phyloP scores from a whole-genome alignment of 768 basidiomycete genomes.

The Termitomyces sp. region DNA sequence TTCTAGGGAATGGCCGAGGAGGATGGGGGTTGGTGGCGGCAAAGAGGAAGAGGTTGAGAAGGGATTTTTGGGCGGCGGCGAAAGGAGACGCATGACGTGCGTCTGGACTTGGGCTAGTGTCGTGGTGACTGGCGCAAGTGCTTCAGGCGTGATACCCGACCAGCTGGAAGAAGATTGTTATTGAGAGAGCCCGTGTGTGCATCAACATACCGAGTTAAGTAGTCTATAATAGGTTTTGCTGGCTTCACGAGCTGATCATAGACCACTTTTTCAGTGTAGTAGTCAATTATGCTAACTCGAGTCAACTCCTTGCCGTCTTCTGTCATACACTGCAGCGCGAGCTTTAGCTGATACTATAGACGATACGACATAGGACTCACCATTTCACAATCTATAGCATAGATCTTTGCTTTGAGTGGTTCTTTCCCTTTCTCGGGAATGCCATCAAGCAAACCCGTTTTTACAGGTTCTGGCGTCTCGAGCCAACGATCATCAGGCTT shows the following conservation, averaged over 20 bases:
- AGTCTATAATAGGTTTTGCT: slow-evolving; percentile 77
- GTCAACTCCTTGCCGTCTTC: slow-evolving; percentile 89
- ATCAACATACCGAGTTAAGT: slow-evolving; percentile 73
- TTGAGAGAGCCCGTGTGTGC: not conserved
- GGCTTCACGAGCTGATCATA: slow-evolving; percentile 93
- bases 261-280: slow-evolving; percentile 59
- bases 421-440: slow-evolving; percentile 21
- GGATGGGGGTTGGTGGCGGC: slow-evolving; percentile 59
- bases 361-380: slow-evolving; percentile 34
- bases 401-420: slow-evolving; percentile 45
- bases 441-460: slow-evolving; percentile 22
- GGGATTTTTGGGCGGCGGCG: slow-evolving; percentile 41
- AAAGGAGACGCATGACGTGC: slow-evolving; percentile 59
- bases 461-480: slow-evolving; percentile 60
- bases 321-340: slow-evolving; percentile 64
- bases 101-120: slow-evolving; percentile 77
- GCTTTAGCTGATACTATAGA: not conserved
- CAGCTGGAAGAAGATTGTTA: slow-evolving; percentile 42
- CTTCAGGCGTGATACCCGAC: slow-evolving; percentile 87
- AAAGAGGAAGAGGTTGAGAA: slow-evolving; percentile 29
- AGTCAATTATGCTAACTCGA: slow-evolving; percentile 81
- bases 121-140: slow-evolving; percentile 65
- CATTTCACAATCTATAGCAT: slow-evolving; percentile 97
- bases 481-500: slow-evolving; percentile 65
- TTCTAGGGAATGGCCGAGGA: slow-evolving; percentile 94